Evolutionary conservation across 306 rosid genomes (phyloP).

Genomic region (Carpinus viminea): DNA sequence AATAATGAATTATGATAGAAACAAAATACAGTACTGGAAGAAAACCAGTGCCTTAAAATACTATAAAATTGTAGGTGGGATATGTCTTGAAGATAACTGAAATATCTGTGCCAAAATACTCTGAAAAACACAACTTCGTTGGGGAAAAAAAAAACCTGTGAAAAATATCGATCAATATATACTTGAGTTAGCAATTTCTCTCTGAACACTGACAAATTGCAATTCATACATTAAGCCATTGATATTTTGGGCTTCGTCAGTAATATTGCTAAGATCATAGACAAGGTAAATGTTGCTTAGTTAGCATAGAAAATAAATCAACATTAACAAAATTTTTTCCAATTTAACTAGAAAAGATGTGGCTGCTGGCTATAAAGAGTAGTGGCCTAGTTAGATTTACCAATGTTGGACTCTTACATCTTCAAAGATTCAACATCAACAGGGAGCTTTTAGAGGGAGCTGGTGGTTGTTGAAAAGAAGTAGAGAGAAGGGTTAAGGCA

Average conservation of each 20-base stretch:
- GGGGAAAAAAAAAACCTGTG: no score
- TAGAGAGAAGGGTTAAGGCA: not conserved
- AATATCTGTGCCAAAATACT: not conserved
- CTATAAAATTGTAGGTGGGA: not conserved
- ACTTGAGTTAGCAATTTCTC: not conserved
- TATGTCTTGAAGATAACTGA: not conserved
- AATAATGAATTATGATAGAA: no score
- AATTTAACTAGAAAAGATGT: not conserved
- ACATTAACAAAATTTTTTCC: not conserved
- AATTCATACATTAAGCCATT: no score
- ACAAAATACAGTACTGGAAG: no score
- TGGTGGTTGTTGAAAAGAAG: not conserved
- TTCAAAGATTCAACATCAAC: not conserved
- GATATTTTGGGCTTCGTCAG: not conserved
- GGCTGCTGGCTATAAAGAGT: not conserved
- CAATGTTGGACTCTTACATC: not conserved
- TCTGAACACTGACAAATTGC: not conserved
- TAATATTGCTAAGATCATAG: not conserved
- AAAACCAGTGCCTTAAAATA: no score
- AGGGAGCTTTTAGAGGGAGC: not conserved
- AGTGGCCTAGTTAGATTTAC: not conserved
- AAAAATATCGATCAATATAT: no score
- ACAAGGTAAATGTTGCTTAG: not conserved
- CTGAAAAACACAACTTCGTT: not conserved
- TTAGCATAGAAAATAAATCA: not conserved